Evolutionary conservation across 495 filamentous ascomycete species (phyloP).

Genomic region (Neurospora intermedia): DNA sequence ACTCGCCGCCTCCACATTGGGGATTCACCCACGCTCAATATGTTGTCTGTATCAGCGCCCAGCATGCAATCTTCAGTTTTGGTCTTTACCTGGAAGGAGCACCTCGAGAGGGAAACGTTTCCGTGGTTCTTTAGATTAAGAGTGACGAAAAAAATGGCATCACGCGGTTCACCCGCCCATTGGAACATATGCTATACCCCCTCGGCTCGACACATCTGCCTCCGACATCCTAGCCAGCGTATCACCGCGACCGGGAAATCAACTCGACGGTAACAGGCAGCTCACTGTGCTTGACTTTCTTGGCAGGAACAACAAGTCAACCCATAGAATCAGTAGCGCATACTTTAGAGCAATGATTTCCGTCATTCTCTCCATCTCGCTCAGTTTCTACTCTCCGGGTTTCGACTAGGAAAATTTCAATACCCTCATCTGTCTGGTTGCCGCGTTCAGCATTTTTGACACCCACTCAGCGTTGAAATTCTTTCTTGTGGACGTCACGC

Average conservation of each 20-base stretch:
- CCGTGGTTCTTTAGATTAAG: not conserved
- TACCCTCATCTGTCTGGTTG: not conserved
- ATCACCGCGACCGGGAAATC: not conserved
- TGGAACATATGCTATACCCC: not conserved
- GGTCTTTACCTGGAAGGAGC: not conserved
- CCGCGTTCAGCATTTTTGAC: not conserved
- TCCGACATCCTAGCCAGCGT: not conserved
- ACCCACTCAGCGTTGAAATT: not conserved
- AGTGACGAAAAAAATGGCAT: not conserved
- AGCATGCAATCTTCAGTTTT: not conserved
- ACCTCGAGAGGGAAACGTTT: not conserved
- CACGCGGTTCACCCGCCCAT: not conserved
- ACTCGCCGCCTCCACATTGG: not conserved
- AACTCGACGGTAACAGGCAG: not conserved
- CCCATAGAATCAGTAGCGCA: not conserved
- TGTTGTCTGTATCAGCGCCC: not conserved
- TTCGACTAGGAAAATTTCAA: not conserved
- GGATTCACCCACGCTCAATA: not conserved
- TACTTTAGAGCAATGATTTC: not conserved
- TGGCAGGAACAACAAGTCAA: not conserved
- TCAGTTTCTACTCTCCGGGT: not conserved
- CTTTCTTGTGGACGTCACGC: not conserved
- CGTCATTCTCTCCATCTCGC: not conserved
- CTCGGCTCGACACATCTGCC: not conserved
- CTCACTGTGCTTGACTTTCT: not conserved